A percentile compares a stretch with the other conserved stretches of the same genome.
These are phyloP conservation scores for Kurtzmaniella quercitrusa DNA, from an alignment of 1,139 yeast genomes.

Conservation along the genomic window DNA sequence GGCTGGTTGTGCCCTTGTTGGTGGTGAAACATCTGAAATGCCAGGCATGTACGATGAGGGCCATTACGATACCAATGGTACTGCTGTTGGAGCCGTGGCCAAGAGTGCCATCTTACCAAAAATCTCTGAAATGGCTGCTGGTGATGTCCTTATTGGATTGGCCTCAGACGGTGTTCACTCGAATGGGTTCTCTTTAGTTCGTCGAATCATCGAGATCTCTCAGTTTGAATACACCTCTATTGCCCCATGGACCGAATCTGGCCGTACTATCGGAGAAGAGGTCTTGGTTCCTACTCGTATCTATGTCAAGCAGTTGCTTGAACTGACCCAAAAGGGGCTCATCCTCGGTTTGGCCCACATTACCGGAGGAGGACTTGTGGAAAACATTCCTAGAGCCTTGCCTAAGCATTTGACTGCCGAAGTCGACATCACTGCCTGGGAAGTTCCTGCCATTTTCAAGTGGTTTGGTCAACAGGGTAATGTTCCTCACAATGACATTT, in stretches of 20 bases:
- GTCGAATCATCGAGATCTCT: constrained; percentile 81
- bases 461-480: constrained; percentile 93
- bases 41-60: constrained; percentile 97
- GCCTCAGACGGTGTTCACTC: constrained; percentile 94
- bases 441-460: constrained; percentile 81
- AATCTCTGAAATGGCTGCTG: constrained; percentile 59
- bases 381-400: constrained; percentile 92
- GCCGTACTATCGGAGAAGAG: constrained; percentile 79
- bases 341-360: constrained; percentile 91
- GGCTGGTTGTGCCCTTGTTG: constrained; percentile 97
- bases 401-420: constrained; percentile 77
- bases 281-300: constrained; percentile 87
- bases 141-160: constrained; percentile 82
- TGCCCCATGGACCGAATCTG: constrained; percentile 80
- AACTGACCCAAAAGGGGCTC: constrained; percentile 62
- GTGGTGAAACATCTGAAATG: constrained; percentile 99
- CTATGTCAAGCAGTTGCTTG: constrained; percentile 85
- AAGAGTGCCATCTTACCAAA: constrained; percentile 73
- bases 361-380: constrained; percentile 97
- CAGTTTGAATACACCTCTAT: constrained; percentile 62
- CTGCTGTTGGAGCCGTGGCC: constrained; percentile 98
- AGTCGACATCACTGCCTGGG: constrained; percentile 77
- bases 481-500: constrained; percentile 78
- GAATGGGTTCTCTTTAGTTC: constrained; percentile 93
- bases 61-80: constrained; percentile 97